Conservation (phyloP, 2,329 filamentous ascomycete genomes). For the Lithohypha guttulata region DNA sequence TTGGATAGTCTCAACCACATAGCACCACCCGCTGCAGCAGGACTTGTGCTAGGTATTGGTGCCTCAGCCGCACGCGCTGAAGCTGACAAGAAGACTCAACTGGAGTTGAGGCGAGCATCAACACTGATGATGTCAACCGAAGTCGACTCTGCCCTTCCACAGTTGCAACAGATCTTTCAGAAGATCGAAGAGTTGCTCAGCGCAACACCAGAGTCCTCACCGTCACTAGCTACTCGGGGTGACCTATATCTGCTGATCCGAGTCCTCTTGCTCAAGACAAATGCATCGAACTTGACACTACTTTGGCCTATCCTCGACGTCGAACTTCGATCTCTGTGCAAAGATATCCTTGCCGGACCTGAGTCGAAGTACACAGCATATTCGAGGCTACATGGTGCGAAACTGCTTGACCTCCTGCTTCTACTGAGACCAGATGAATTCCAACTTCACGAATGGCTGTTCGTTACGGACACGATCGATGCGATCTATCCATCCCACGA, state of each 20-base stretch:
- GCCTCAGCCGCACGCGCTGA: slow-evolving; percentile 89
- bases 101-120: slow-evolving; percentile 74
- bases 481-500: slow-evolving; percentile 66
- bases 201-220: slow-evolving; percentile 78
- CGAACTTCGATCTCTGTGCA: slow-evolving; percentile 62
- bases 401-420: slow-evolving; percentile 80
- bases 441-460: slow-evolving; percentile 96
- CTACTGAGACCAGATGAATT: slow-evolving; percentile 87
- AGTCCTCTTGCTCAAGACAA: slow-evolving; percentile 68
- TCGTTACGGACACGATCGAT: slow-evolving; percentile 92
- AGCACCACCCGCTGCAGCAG: slow-evolving; percentile 76
- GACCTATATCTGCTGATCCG: slow-evolving; percentile 85
- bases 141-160: slow-evolving; percentile 67
- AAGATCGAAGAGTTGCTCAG: slow-evolving; percentile 77
- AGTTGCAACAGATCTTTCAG: slow-evolving; percentile 63
- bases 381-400: slow-evolving; percentile 80
- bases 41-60: slow-evolving; percentile 97
- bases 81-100: slow-evolving; percentile 82
- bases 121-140: slow-evolving; percentile 66
- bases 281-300: slow-evolving; percentile 65
- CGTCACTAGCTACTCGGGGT: slow-evolving; percentile 76
- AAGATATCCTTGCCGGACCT: slow-evolving; percentile 59
- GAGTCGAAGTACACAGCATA: slow-evolving; percentile 68
- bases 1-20: slow-evolving; percentile 69
- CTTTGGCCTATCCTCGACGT: slow-evolving; percentile 85